Evolutionary conservation across 352 stramenopile species (phyloP).

Genomic region (Phytophthora agathidicida): DNA sequence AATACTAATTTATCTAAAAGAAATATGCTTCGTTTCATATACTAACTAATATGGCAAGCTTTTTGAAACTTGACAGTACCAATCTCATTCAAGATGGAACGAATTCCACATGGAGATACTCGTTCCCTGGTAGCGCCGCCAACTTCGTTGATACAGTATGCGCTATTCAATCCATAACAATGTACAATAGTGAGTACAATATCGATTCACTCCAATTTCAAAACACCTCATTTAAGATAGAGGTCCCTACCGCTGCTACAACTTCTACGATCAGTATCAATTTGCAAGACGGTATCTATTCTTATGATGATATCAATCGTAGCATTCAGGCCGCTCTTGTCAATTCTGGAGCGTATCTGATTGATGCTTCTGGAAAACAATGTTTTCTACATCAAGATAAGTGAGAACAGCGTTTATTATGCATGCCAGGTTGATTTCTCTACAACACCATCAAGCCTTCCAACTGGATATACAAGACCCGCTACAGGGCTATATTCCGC

Average conservation of each 20-base stretch:
- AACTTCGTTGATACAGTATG: neutral
- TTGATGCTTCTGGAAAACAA: slow-evolving; percentile 1
- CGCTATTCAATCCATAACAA: slow-evolving; percentile 6
- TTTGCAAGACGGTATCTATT: slow-evolving; percentile 13
- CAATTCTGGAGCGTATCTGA: slow-evolving; percentile 10
- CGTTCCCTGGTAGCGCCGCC: neutral
- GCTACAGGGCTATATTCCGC: slow-evolving; percentile 3
- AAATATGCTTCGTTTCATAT: slow-evolving; percentile 10
- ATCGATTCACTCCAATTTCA: slow-evolving; percentile 4
- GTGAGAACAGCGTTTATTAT: slow-evolving; percentile 14
- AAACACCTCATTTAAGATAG: slow-evolving; percentile 5
- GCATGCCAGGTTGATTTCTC: slow-evolving; percentile 7
- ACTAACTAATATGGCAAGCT: slow-evolving; percentile 5
- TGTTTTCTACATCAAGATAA: slow-evolving; percentile 12
- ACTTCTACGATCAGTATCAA: slow-evolving; percentile 2
- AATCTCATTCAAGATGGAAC: slow-evolving; percentile 8
- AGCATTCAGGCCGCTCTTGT: slow-evolving; percentile 13
- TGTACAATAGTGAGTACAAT: slow-evolving; percentile 9
- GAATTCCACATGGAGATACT: slow-evolving; percentile 2
- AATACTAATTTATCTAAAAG: slow-evolving; percentile 8
- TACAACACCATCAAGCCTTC: neutral
- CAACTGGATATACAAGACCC: neutral
- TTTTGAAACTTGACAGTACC: slow-evolving; percentile 9
- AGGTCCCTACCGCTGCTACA: slow-evolving; percentile 7
- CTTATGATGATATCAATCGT: slow-evolving; percentile 5